A percentile compares a stretch with the other conserved stretches of the same genome.
These are phyloP conservation scores for Boechera stricta DNA, from an alignment of 345 rosid genomes.

Conservation along the genomic window DNA sequence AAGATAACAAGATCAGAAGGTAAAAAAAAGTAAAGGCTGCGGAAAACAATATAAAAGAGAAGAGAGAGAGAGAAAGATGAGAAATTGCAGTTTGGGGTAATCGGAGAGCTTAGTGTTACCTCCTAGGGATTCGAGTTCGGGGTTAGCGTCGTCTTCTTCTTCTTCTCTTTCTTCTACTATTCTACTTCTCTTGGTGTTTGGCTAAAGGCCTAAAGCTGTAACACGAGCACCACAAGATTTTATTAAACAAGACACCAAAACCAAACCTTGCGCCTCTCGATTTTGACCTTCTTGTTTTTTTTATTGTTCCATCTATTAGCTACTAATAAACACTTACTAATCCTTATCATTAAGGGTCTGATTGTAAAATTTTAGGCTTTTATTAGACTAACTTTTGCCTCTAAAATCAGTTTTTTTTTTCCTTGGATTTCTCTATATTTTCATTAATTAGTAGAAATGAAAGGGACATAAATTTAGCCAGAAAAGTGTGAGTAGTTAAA, in stretches of 20 bases:
- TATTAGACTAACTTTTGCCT: too few relatives aligned
- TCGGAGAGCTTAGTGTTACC: background rate
- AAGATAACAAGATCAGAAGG: conserved; percentile 39
- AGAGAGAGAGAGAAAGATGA: background rate
- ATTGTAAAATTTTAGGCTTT: background rate
- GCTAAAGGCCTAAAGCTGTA: conserved; percentile 13
- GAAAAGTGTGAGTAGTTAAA: too few relatives aligned
- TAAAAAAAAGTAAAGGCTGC: conserved; percentile 16
- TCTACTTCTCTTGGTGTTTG: background rate
- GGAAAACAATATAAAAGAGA: conserved; percentile 32
- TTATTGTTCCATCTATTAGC: background rate
- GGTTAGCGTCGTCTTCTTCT: conserved; percentile 9
- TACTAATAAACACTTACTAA: background rate
- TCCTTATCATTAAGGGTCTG: background rate
- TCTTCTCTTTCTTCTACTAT: background rate
- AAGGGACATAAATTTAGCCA: too few relatives aligned
- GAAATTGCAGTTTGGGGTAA: background rate
- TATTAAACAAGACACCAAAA: conserved; percentile 15
- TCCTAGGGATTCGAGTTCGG: conserved; percentile 21
- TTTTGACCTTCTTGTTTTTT: background rate
- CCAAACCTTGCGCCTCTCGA: conserved; percentile 13
- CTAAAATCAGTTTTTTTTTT: too few relatives aligned
- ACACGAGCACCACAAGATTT: conserved; percentile 17
- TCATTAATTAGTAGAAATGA: too few relatives aligned
- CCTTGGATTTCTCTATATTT: too few relatives aligned